A percentile compares a stretch with the other conserved stretches of the same genome.
phyloP scores from a whole-genome alignment of 208 protist species.

The Leishmania turanica region DNA sequence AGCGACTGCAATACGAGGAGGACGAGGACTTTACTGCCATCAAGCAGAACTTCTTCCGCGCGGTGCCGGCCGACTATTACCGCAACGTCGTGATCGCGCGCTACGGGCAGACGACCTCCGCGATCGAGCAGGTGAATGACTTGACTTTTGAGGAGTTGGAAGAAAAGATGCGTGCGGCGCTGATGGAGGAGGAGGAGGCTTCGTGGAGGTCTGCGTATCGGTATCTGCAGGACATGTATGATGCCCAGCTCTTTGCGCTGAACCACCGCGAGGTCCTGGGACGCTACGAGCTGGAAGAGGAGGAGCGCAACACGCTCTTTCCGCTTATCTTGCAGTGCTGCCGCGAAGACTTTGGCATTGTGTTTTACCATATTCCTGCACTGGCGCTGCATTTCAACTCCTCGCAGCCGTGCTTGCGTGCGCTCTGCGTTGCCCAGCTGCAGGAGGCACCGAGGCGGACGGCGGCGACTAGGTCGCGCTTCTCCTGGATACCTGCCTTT shows the following conservation, averaged over 20 bases:
- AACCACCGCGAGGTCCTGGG: conserved; percentile 51
- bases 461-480: neutral
- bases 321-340: conserved; percentile 29
- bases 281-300: conserved; percentile 60
- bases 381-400: conserved; percentile 44
- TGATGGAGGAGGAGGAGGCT: conserved; percentile 44
- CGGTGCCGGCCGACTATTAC: conserved; percentile 69
- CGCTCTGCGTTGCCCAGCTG: conserved; percentile 30
- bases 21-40: conserved; percentile 38
- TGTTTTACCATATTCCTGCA: conserved; percentile 49
- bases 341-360: conserved; percentile 52
- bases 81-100: conserved; percentile 46
- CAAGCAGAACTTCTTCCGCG: conserved; percentile 52
- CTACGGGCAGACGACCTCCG: conserved; percentile 33
- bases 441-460: conserved; percentile 13
- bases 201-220: conserved; percentile 44
- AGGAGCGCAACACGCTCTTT: conserved; percentile 41
- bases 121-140: conserved; percentile 16
- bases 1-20: conserved; percentile 59
- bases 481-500: conserved; percentile 6
- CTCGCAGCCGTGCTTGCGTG: conserved; percentile 27
- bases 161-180: conserved; percentile 24
- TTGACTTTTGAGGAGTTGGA: conserved; percentile 45
- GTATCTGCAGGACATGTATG: conserved; percentile 66
- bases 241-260: conserved; percentile 52